Evolutionary conservation across 108 stramenopile species (phyloP).

Genomic region (Cyclotella choctawhatcheeana): DNA sequence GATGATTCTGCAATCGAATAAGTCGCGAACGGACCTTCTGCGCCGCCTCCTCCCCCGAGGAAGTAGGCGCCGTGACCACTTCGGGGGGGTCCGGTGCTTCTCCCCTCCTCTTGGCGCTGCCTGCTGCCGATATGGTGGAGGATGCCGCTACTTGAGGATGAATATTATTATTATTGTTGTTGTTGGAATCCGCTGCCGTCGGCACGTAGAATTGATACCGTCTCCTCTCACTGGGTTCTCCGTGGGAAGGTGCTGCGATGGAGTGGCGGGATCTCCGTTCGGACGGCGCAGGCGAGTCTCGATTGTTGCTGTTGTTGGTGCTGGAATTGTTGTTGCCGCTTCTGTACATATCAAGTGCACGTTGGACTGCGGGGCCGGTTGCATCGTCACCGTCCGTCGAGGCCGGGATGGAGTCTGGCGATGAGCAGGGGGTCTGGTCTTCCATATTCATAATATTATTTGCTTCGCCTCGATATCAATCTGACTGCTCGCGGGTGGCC

Average conservation of each 20-base stretch:
- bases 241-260: not conserved
- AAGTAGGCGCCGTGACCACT: not conserved
- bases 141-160: not conserved
- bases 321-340: not conserved
- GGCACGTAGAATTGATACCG: conserved; percentile 18
- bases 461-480: no score
- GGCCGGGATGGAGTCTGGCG: conserved; percentile 19
- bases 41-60: conserved; percentile 24
- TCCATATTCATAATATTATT: not conserved
- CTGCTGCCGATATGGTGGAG: not conserved
- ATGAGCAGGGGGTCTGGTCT: conserved; percentile 11
- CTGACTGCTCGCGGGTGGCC: no score
- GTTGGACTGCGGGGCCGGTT: not conserved
- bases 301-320: not conserved
- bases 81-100: conserved; percentile 33
- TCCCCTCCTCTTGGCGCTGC: no score
- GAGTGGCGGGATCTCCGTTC: conserved; percentile 4
- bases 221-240: not conserved
- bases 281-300: conserved; percentile 13
- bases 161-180: not conserved
- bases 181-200: not conserved
- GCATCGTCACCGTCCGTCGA: conserved; percentile 8
- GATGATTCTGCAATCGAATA: conserved; percentile 34
- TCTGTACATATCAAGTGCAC: conserved; percentile 9
- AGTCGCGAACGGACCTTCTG: conserved; percentile 30